Evolutionary conservation across 805 yeast genomes (phyloP), one percentile per base, ranked within the genome.

Genomic region (Starmerella vaccinii): DNA sequence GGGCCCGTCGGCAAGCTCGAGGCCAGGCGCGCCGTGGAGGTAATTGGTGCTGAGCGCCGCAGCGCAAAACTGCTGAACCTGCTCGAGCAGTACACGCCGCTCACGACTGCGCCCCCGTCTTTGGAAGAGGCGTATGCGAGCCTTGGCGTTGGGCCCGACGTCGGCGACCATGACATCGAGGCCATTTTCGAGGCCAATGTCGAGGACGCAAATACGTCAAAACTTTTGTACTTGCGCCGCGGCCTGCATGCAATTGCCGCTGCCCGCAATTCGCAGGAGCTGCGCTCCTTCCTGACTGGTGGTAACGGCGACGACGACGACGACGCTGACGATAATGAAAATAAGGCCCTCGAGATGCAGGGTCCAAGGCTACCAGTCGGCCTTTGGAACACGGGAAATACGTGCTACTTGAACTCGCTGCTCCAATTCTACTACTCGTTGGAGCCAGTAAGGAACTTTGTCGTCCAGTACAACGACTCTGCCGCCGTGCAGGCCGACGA

Each of bases 371-470:
- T 90, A 77, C 98, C 98, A 0, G 85, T 87, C 3, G 98, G 98
- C 0, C 72, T 92, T 61, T 85, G 83, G 65, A 92, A 92, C 63
- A 89, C 88, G 55, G 98, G 98, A 22, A 92, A 92, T 63, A 90
- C 98, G 0, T 92, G 98, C 66, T 89, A 89, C 59, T 71, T 92
- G 65, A 90, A 92, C 64, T 90, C 97, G 0, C 71, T 92, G 45
- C 68, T 90, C 38, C 98, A 90, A 63, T 90, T 83, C 61, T 90
- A 87, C 65, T 92, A 88, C 68, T 83, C 87, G 6, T 77, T 92
- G 41, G 77, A 78, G 50, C 97, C 96, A 0, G 69, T 92, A 35
- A 73, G 97, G 51, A 77, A 82, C 2, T 73, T 75, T 53, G 74
- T 87, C 18, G 58, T 84, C 48, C 59, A 70, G 2, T 88, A 84